Base-by-base conservation (phyloP, 2,329 filamentous ascomycete species). In the Aureobasidium sp. region DNA sequence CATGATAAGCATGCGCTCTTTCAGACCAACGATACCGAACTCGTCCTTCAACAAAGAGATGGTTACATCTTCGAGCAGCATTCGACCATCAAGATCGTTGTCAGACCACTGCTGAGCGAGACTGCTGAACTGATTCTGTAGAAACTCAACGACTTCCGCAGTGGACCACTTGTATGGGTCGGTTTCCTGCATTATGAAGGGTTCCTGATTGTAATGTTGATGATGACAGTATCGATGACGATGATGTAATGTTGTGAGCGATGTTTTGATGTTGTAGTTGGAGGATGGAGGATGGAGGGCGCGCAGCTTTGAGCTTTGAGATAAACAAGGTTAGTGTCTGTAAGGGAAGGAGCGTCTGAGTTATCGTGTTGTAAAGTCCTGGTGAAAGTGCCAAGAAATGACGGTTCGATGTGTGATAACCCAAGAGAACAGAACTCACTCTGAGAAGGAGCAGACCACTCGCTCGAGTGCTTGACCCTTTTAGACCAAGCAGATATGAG, bases 111-210 rank as follows among this genome's bases (percentile, higher is more conserved):
- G 76, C 24, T 71, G 69, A 63, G 85, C 82, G 3, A 95, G 78
- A 0, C 71, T 55, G 0, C 69, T 68, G 0, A 37, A 27, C 29
- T 13, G 71, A 62, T 63, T 9, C 34, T 81, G 90, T 3, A 95
- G 78, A 69, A 87, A 85, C 17, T 78, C 71, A 10, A 88, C 81
- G 12, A 95, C 84, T 39, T 85, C 80, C 41, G 88, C 84, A 36
- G 86, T 79, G 39, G 82, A 81, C 91, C 91, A 96, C 60, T 81
- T 70, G 72, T 86, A 88, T n/a, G 91, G 90, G 74, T 96, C 90
- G 29, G 27, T 8, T 17, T 36, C 37, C 10, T 26, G n/a, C 53
- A 46, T 57, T 1, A n/a, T 36, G 27, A 36, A 24, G 5, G 26
- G 7, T 34, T 56, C 37, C 26, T 43, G 24, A 8, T 20, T 15